Evolutionary conservation across 169 alveolate species (phyloP).

Genomic region (Blepharisma undulans): DNA sequence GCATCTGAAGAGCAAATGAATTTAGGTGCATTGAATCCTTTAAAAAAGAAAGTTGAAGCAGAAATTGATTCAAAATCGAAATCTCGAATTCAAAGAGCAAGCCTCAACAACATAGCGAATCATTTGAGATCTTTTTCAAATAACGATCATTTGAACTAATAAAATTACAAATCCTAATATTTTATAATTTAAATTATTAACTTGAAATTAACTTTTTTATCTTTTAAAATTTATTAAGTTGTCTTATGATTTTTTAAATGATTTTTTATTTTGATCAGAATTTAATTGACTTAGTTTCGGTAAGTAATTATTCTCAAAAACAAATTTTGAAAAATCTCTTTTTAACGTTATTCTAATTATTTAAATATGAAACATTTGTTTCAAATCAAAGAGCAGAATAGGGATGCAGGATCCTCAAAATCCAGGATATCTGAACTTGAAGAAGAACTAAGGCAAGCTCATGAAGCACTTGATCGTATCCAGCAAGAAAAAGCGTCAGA

Average conservation of each 20-base stretch:
- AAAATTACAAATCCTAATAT: neutral
- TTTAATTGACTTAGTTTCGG: neutral
- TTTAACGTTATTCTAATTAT: neutral
- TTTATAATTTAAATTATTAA: too few species aligned
- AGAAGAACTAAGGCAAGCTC: slow-evolving; percentile 24
- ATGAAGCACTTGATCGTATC: neutral
- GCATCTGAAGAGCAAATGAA: neutral
- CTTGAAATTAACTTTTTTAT: neutral
- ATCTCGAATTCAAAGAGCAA: neutral
- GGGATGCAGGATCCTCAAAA: neutral
- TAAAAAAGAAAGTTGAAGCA: neutral
- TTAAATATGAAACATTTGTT: slow-evolving; percentile 29
- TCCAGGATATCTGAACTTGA: slow-evolving; percentile 8
- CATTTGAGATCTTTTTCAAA: neutral
- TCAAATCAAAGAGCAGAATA: slow-evolving; percentile 27
- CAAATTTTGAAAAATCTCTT: neutral
- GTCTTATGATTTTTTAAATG: neutral
- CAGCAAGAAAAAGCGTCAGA: neutral
- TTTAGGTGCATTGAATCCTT: neutral
- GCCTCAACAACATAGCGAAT: neutral
- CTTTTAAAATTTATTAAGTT: too few species aligned
- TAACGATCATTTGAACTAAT: neutral
- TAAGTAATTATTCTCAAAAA: neutral
- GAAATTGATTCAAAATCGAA: neutral
- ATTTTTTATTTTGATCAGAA: too few species aligned